Base-by-base conservation (phyloP, 2,329 filamentous ascomycete species). In the Verticillium dahliae region DNA sequence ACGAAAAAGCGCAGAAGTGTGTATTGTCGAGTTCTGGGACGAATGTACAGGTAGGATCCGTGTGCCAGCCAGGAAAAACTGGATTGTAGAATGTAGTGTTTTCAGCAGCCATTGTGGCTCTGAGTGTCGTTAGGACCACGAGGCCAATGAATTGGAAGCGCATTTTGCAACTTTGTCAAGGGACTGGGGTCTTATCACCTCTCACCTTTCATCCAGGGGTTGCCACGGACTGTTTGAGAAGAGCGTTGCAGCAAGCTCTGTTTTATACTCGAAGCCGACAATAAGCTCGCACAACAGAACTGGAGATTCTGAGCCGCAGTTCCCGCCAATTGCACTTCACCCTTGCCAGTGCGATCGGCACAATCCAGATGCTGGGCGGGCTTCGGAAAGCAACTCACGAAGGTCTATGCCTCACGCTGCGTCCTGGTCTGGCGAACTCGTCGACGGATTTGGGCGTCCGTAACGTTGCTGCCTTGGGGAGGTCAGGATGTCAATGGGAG, bases 1-100 rank as follows among this genome's bases (percentile, higher is more conserved):
- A 82, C 0, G 81, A 83, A 0, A 79, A 80, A 2, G 76, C 78
- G 64, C 80, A 82, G 68, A 80, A 82, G 66, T 81, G 83, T 5
- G 75, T 80, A n/a, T 76, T 73, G 38, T 78, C 68, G 10, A 69
- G 65, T 15, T 77, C 69, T 9, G 69, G 66, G 22, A 80, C 69
- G 57, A 75, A 74, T n/a, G 76, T 72, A 56, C 78, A 80, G 5
- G 74, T 77, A 0, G 80, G 81, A 65, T 83, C 80, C 0, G 80
- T 77, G 65, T 81, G 76, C 70, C 77, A 82, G 5, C 81, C 81
- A 3, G 80, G 78, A 3, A 83, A 70, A 5, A 82, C 74, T 0
- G 80, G 80, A 67, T 82, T 83, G 45, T 67, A 59, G 62, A 65
- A 69, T 5, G 67, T 70, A 2, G 69, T 69, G 62, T 71, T 71